Evolutionary conservation across 331 rosid genomes (phyloP), one percentile per base, ranked within the genome.

Genomic region (Dryas integrifolia): DNA sequence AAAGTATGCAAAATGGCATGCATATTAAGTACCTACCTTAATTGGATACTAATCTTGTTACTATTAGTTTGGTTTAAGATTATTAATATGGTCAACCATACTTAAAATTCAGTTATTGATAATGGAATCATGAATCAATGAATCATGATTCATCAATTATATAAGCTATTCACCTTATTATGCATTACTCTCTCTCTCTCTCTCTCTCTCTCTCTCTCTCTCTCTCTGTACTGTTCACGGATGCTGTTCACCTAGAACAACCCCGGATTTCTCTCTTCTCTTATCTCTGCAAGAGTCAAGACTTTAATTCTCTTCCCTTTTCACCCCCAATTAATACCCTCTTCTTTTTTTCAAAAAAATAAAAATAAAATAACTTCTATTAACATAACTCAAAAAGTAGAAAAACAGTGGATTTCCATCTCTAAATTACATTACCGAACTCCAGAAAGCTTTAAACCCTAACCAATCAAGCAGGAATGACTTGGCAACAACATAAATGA

Each of bases 361-460:
- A 30, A 30, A 30, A 30, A 30, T 1, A 26, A 30, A 30, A 30
- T 30, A 30, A 30, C 35, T 30, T 30, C 35, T 30, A 30, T 30
- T 2, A 1, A 30, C 35, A 30, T 30, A 30, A 30, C 35, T 30
- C 3, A 30, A 30, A 30, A 30, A 30, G 2, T 30, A 30, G 35
- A 30, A 30, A 30, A 30, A 30, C 2, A 30, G 3, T 30, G 2
- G 35, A 30, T 30, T 1, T 30, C 35, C 35, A 30, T 1, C 35
- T 30, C 35, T 30, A 30, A 1, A 30, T 30, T 30, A 30, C 35
- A 30, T 30, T 30, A 30, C 3, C 35, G 35, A 30, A 66, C 52
- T 70, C 50, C 38, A 30, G 58, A 70, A 70, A 43, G 52, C 58
- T 30, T 73, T 48, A 56, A 74, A 66, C 69, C 18, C 38, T 43